Conservation (phyloP, 2,329 filamentous ascomycete genomes). For the Colletotrichum abscissum region DNA sequence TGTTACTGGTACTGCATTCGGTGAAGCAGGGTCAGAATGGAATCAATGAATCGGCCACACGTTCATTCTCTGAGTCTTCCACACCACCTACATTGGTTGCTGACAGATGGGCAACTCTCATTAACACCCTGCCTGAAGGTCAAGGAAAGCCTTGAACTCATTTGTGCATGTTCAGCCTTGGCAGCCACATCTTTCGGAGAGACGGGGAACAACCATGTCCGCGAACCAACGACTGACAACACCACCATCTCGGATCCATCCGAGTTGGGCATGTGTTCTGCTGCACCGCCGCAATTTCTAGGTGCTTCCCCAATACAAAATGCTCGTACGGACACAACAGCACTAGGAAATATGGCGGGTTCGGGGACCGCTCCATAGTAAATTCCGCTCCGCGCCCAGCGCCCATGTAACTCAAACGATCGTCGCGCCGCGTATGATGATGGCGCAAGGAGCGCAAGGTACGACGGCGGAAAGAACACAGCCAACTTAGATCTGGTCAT, state of each 20-base stretch:
- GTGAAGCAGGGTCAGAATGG: not conserved
- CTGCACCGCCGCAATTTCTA: slow-evolving; percentile 23
- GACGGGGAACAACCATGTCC: slow-evolving; percentile 33
- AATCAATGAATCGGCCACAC: no score
- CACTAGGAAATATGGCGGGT: not conserved
- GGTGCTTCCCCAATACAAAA: not conserved
- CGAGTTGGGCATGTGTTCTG: not conserved
- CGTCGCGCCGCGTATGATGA: slow-evolving; percentile 6
- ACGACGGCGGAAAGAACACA: not conserved
- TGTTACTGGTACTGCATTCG: not conserved
- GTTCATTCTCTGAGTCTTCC: no score
- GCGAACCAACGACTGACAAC: not conserved
- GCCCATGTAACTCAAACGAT: slow-evolving; percentile 1
- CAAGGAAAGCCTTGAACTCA: not conserved
- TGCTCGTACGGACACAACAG: not conserved
- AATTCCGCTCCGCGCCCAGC: not conserved
- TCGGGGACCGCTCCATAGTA: slow-evolving; percentile 3
- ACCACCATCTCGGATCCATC: slow-evolving; percentile 2
- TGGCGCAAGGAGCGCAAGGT: slow-evolving; percentile 4
- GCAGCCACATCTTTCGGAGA: not conserved
- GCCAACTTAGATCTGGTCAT: not conserved
- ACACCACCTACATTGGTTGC: no score
- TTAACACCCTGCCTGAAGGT: not conserved
- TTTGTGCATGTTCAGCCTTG: not conserved
- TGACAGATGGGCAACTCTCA: not conserved